Evolutionary conservation across 106 monocot genomes (phyloP).

Genomic region (Dactylorhiza incarnata): DNA sequence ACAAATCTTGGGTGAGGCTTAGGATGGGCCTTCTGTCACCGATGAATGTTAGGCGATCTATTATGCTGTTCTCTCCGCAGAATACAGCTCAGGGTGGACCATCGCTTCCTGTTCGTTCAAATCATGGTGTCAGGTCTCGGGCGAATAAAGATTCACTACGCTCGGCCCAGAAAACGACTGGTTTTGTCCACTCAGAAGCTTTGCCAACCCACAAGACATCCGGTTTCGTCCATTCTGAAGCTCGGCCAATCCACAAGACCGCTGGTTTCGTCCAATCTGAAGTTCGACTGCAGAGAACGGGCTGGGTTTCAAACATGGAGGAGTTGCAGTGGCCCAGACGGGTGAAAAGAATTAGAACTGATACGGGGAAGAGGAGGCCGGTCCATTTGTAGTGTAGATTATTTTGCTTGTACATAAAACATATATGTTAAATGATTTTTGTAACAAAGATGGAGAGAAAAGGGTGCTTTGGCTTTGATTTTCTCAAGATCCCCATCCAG

Average conservation of each 20-base stretch:
- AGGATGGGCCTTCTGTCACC: conserved; percentile 31
- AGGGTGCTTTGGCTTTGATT: not conserved
- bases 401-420: conserved; percentile 7
- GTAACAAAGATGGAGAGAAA: not conserved
- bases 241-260: not conserved
- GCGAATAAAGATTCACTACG: conserved; percentile 21
- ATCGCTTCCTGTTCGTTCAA: conserved; percentile 8
- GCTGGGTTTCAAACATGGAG: conserved; percentile 22
- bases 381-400: conserved; percentile 39
- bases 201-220: not conserved
- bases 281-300: not conserved
- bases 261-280: conserved; percentile 3
- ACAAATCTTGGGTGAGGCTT: conserved; percentile 31
- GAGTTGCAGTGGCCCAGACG: conserved; percentile 88
- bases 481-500: too few relatives aligned
- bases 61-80: conserved; percentile 22
- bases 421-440: conserved; percentile 8
- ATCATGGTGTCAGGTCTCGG: conserved; percentile 21
- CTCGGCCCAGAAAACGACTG: conserved; percentile 14
- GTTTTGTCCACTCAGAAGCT: conserved; percentile 6
- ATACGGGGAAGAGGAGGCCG: conserved; percentile 72
- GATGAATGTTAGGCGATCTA: conserved; percentile 13
- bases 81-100: conserved; percentile 22
- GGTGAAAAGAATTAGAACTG: conserved; percentile 85
- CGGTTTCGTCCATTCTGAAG: not conserved